Evolutionary conservation across 768 basidiomycete species (phyloP).

Genomic region (Mycena alexandri): DNA sequence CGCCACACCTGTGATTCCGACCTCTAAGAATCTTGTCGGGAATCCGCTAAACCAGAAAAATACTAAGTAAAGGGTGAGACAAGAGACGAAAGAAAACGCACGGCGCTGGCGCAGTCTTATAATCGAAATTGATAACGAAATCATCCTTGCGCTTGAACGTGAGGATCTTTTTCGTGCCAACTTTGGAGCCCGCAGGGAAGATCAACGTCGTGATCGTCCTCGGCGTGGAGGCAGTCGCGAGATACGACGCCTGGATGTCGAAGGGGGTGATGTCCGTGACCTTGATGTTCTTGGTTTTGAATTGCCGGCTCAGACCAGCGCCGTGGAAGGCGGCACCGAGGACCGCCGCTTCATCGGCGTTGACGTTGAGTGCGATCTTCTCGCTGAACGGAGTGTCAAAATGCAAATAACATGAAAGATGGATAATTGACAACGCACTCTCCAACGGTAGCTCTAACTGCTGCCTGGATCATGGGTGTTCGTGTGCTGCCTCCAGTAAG

Average conservation of each 20-base stretch:
- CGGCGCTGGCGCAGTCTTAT: slow-evolving; percentile 75
- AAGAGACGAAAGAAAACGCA: slow-evolving; percentile 51
- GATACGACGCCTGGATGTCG: slow-evolving; percentile 85
- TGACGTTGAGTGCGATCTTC: slow-evolving; percentile 94
- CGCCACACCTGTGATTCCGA: slow-evolving; percentile 76
- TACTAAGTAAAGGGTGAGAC: background rate
- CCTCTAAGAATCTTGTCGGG: slow-evolving; percentile 81
- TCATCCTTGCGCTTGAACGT: slow-evolving; percentile 90
- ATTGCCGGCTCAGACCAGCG: slow-evolving; percentile 87
- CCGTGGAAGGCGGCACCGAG: slow-evolving; percentile 94
- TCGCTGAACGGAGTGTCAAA: slow-evolving; percentile 54
- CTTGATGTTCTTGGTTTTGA: slow-evolving; percentile 95
- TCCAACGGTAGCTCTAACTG: slow-evolving; percentile 82
- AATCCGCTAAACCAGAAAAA: slow-evolving; percentile 63
- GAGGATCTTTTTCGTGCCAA: slow-evolving; percentile 86
- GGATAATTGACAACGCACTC: slow-evolving; percentile 61
- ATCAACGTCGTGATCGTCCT: slow-evolving; percentile 82
- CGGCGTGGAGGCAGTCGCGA: slow-evolving; percentile 68
- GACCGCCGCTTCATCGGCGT: slow-evolving; percentile 96
- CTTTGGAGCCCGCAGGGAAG: slow-evolving; percentile 83
- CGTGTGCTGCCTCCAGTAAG: slow-evolving; percentile 93
- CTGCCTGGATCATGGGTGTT: slow-evolving; percentile 91
- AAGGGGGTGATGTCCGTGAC: slow-evolving; percentile 79
- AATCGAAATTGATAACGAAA: slow-evolving; percentile 82
- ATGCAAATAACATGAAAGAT: slow-evolving; percentile 15